Evolutionary conservation across 2,329 filamentous ascomycete species (phyloP).

Genomic region (Ceratocystis colombiana): DNA sequence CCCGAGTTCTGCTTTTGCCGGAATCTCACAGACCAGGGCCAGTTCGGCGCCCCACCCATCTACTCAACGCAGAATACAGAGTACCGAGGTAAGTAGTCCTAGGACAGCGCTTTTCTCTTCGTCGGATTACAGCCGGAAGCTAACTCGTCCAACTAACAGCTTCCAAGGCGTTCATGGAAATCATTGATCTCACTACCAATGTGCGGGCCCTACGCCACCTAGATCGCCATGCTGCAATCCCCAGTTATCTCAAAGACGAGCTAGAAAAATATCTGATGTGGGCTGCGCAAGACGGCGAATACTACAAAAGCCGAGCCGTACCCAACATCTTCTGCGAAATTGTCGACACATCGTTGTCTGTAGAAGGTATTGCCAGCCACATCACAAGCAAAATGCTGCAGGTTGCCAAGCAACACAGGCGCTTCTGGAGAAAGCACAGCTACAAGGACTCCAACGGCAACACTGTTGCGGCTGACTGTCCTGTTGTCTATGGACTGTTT

Average conservation of each 20-base stretch:
- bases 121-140: not conserved
- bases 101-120: not conserved
- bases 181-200: constrained; percentile 36
- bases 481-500: constrained; percentile 39
- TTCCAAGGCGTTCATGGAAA: constrained; percentile 34
- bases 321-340: constrained; percentile 36
- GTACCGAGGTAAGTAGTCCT: constrained; percentile 32
- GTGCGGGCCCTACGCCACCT: constrained; percentile 34
- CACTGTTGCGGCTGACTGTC: constrained; percentile 28
- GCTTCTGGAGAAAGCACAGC: constrained; percentile 31
- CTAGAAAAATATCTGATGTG: constrained; percentile 35
- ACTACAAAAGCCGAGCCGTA: constrained; percentile 32
- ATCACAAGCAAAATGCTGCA: constrained; percentile 34
- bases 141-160: constrained; percentile 29
- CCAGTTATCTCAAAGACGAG: constrained; percentile 32
- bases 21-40: constrained; percentile 27
- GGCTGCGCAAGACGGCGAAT: constrained; percentile 37
- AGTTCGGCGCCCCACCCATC: constrained; percentile 33
- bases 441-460: not conserved
- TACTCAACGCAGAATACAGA: constrained; percentile 34
- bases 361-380: constrained; percentile 31
- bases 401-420: constrained; percentile 34
- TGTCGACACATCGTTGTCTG: constrained; percentile 31
- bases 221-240: constrained; percentile 31
- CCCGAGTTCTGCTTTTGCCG: constrained; percentile 33